Evolutionary conservation across 805 yeast species (phyloP), one percentile per base, ranked within the genome.

Genomic region (Hemisphaericaspora nanyangensis): DNA sequence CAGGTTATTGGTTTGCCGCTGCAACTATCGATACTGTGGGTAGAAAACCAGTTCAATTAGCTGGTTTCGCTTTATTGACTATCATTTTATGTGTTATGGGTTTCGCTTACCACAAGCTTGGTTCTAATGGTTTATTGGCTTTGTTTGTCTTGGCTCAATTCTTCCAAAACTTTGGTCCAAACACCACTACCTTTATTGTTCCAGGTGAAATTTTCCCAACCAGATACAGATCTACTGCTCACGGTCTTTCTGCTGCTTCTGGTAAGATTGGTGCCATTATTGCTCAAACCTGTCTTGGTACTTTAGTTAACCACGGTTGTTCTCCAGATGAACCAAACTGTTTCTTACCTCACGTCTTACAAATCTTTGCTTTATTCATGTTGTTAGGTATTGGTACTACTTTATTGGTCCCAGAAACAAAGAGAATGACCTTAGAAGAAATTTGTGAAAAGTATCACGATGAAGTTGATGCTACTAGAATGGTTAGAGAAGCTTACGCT

Each of bases 161-260:
- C 62, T 88, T 88, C 82, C 80, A 82, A 65, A 88, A 88, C 65
- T 88, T 86, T 55, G 96, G 96, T 60, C 95, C 96, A 61, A 88
- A 88, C 74, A 80, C 89, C 45, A 89, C 96, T 35, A 88, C 96
- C 39, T 88, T 88, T 61, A 79, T 88, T 55, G 76, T 85, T 58
- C 95, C 96, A 35, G 96, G 95, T 68, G 96, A 88, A 72, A 70
- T 79, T 60, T 89, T 72, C 83, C 96, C 96, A 62, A 88, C 96
- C 41, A 82, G 95, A 75, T 88, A 87, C 70, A 84, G 96, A 81
- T 87, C 95, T 17, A 80, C 95, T 50, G 95, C 96, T 35, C 96
- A 88, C 56, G 96, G 96, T 75, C 75, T 88, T 47, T 87, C 95
- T 47, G 96, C 96, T 52, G 96, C 95, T 37, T 64, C 79, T 25